Percentiles rank a stretch among this genome's conserved stretches.
phyloP scores from a whole-genome alignment of 176 grass and related monocot species.

The Pontederia paniculata region DNA sequence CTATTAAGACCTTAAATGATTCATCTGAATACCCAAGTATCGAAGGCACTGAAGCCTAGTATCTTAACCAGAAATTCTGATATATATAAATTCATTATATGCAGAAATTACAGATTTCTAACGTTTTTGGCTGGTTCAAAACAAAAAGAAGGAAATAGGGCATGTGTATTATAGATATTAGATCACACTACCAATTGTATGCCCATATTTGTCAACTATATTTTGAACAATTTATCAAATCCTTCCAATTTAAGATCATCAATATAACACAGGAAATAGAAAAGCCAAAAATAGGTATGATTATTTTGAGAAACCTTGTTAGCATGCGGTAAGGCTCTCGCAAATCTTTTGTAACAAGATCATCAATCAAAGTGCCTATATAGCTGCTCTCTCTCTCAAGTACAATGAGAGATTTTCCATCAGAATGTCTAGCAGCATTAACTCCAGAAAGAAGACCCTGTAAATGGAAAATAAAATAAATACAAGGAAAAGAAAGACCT shows the following conservation, averaged over 20 bases:
- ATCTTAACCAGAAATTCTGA: no score
- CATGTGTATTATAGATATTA: background rate
- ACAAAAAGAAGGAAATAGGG: no score
- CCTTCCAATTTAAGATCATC: background rate
- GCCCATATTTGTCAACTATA: no score
- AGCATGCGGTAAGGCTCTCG: slow-evolving; percentile 95
- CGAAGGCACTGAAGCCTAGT: no score
- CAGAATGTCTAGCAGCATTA: slow-evolving; percentile 92
- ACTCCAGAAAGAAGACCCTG: slow-evolving; percentile 90
- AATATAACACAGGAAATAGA: slow-evolving; percentile 1
- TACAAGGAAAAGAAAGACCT: slow-evolving; percentile 6
- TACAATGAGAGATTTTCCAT: slow-evolving; percentile 67
- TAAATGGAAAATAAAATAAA: background rate
- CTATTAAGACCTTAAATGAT: no score
- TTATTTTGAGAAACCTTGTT: slow-evolving; percentile 43
- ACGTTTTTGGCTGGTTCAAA: no score
- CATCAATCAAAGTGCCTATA: slow-evolving; percentile 91
- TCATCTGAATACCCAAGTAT: no score
- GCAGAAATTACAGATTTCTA: no score
- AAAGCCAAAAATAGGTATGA: slow-evolving; percentile 1
- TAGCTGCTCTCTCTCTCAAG: slow-evolving; percentile 99
- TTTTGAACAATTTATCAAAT: background rate
- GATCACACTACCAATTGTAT: background rate
- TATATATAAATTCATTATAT: no score
- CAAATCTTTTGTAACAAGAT: slow-evolving; percentile 98